Evolutionary conservation across 1,284 basidiomycete genomes (phyloP), one percentile per base, ranked within the genome.

Genomic region (Melanopsichium pennsylvanicum): DNA sequence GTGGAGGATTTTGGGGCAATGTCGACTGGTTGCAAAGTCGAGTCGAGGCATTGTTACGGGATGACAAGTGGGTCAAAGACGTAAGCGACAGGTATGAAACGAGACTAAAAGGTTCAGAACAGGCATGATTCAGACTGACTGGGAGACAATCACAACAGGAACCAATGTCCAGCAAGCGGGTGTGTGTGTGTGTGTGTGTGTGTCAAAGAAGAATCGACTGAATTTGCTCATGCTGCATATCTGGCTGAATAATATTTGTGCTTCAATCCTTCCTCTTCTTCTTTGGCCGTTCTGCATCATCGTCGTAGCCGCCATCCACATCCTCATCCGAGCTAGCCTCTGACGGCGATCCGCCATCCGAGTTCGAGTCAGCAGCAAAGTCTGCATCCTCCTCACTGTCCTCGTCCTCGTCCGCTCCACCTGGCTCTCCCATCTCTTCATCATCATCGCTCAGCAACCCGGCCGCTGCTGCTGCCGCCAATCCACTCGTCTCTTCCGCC

Each of bases 361-460:
- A 61, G 10, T 64, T 60, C 0, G 68, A 71, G n/a, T 64, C 71
- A 4, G 88, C 92, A 68, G 88, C 82, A 85, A 97, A 97, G 83
- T 96, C 93, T 80, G 93, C 94, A 76, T 90, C 89, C 81, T 85
- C 84, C 48, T 69, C 74, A 31, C 75, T 77, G 36, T 82, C 81
- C 42, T 78, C 75, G 36, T 80, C 80, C 23, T 70, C 70, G n/a
- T 70, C 71, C 8, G 68, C 72, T 62, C 89, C 89, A 39, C 89
- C 89, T 31, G 83, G 83, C 23, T 49, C 70, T 21, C 52, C 69
- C 63, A 71, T 70, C 38, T 73, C 73, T 34, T 90, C 89, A 71
- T 93, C 91, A 35, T 92, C 92, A 52, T 91, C 89, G 49, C 64
- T 67, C 10, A 74, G 57, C 67, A 91, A 89, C 15, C 86, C 86